Percentiles rank a stretch among this genome's conserved stretches.
Evolutionary conservation across 345 rosid species (phyloP).

Genomic region (Lepidium aucheri): DNA sequence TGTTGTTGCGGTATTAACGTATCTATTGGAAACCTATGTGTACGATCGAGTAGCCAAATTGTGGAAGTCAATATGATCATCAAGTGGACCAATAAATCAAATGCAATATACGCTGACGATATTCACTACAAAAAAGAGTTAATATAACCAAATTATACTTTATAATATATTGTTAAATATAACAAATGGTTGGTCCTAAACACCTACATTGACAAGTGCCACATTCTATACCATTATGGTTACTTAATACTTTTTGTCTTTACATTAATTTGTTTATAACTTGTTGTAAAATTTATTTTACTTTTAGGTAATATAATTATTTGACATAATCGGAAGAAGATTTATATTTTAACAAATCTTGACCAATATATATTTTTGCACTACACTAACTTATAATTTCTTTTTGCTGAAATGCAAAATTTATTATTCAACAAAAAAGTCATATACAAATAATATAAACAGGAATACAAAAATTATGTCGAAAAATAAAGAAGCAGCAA

Average conservation of each 20-base stretch:
- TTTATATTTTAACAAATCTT: no score
- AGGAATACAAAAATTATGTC: no score
- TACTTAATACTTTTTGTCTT: background rate
- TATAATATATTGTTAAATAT: background rate
- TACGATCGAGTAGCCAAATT: slow-evolving; percentile 1
- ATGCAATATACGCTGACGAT: slow-evolving; percentile 20
- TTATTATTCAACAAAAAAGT: no score
- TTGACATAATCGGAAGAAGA: background rate
- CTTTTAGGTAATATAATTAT: background rate
- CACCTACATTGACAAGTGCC: slow-evolving; percentile 7
- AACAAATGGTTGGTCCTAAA: slow-evolving; percentile 21
- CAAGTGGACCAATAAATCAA: slow-evolving; percentile 26
- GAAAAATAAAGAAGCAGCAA: no score
- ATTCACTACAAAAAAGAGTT: background rate
- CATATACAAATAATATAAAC: no score
- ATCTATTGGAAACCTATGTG: background rate
- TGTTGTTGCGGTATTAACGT: background rate
- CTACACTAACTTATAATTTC: no score
- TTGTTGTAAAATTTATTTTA: background rate
- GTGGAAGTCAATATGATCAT: slow-evolving; percentile 16
- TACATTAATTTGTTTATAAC: background rate
- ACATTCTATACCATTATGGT: background rate
- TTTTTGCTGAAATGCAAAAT: no score
- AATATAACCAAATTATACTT: background rate
- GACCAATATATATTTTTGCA: no score